A percentile compares a stretch with the other conserved stretches of the same genome.
Conservation (phyloP, 2,329 filamentous ascomycete genomes). For the Epichloe gansuensis region DNA sequence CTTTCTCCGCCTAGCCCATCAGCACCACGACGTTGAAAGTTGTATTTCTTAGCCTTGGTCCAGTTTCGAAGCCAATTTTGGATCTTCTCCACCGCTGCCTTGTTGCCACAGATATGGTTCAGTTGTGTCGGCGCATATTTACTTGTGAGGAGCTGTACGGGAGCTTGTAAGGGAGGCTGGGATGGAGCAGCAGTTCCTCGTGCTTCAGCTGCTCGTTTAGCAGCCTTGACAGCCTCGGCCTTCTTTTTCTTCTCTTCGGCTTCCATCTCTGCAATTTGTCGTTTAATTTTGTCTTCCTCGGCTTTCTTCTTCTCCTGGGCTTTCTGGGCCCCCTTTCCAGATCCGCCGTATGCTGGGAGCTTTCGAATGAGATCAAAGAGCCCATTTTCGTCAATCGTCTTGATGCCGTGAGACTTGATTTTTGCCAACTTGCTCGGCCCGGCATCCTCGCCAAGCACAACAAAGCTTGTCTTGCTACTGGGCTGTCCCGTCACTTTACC, state of each 20-base stretch:
- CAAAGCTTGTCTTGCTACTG: conserved; percentile 86
- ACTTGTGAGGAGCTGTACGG: conserved; percentile 73
- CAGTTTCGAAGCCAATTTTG: conserved; percentile 79
- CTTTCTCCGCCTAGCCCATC: conserved; percentile 75
- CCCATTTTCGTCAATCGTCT: conserved; percentile 88
- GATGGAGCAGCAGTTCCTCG: conserved; percentile 14
- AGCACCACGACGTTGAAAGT: conserved; percentile 70
- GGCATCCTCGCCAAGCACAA: conserved; percentile 81
- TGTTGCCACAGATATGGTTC: conserved; percentile 90
- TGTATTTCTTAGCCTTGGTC: conserved; percentile 61
- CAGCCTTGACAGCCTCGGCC: conserved; percentile 38
- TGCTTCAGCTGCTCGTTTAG: conserved; percentile 27
- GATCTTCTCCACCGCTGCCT: conserved; percentile 76
- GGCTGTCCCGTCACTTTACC: conserved; percentile 79
- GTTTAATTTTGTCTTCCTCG: conserved; percentile 70
- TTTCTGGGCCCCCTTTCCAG: conserved; percentile 77
- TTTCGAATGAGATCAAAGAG: conserved; percentile 72
- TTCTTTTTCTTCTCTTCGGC: conserved; percentile 55
- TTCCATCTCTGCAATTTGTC: conserved; percentile 77
- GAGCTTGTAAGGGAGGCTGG: conserved; percentile 31
- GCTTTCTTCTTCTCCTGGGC: conserved; percentile 71
- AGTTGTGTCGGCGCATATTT: conserved; percentile 85
- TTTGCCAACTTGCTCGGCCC: conserved; percentile 87
- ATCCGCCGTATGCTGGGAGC: conserved; percentile 75
- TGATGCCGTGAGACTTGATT: conserved; percentile 67